Percentiles rank a stretch among this genome's conserved stretches.
These are phyloP conservation scores for Hortiboletus flavorubellus DNA, from an alignment of 768 basidiomycete species.

Conservation along the genomic window DNA sequence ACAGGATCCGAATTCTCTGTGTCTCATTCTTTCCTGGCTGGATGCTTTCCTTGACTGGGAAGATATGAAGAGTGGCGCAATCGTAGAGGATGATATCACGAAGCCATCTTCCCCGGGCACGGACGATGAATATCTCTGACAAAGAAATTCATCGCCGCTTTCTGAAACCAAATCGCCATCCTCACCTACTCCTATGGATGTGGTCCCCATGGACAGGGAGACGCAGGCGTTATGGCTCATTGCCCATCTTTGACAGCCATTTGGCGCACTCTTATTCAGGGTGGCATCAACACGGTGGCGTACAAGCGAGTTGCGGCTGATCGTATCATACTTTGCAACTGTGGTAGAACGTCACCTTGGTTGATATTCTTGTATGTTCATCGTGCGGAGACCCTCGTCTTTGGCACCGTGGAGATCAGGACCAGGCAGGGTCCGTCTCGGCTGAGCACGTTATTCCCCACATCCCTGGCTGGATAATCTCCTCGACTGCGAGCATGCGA, in stretches of 20 bases:
- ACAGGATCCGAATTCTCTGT: neutral
- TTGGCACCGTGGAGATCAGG: no score
- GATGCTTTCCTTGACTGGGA: neutral
- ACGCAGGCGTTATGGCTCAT: neutral
- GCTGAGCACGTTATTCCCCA: no score
- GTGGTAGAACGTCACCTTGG: neutral
- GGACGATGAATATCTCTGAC: neutral
- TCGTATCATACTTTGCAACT: neutral
- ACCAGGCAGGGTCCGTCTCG: no score
- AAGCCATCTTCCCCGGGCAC: neutral
- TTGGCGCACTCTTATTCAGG: neutral
- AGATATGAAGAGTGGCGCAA: neutral
- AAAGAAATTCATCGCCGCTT: neutral
- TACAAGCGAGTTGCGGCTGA: constrained; percentile 4
- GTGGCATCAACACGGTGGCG: neutral
- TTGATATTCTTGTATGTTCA: neutral
- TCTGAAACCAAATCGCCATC: neutral
- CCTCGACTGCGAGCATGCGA: no score
- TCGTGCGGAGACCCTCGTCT: no score
- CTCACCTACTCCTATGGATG: neutral
- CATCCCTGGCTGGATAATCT: no score
- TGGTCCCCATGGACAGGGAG: neutral
- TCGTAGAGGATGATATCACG: neutral
- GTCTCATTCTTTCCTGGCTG: constrained; percentile 1
- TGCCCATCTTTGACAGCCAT: neutral